Conservation (phyloP, 2,329 filamentous ascomycete genomes). For the Acrodontium crateriforme region DNA sequence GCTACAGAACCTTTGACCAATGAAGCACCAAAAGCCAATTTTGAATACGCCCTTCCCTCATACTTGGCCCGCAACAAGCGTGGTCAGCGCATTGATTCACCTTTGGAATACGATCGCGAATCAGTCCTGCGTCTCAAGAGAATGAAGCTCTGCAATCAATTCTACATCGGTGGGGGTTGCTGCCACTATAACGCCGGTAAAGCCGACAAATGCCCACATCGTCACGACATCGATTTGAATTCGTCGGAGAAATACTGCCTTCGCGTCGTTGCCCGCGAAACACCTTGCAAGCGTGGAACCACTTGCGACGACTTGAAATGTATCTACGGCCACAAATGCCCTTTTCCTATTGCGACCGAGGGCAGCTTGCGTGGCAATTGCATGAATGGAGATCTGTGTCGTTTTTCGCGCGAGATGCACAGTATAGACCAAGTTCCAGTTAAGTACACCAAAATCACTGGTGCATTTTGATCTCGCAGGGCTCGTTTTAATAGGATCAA, state of each 20-base stretch:
- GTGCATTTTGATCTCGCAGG: too few species aligned
- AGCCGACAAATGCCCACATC: constrained; percentile 40
- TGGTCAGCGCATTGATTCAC: constrained; percentile 45
- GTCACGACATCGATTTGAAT: constrained; percentile 40
- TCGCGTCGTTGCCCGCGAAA: constrained; percentile 47
- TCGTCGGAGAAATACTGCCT: constrained; percentile 40
- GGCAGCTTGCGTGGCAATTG: constrained; percentile 38
- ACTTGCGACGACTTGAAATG: constrained; percentile 45
- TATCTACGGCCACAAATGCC: constrained; percentile 51
- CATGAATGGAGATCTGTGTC: constrained; percentile 44
- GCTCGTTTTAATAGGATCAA: too few species aligned
- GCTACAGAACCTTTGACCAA: constrained; percentile 11
- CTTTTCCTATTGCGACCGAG: constrained; percentile 30
- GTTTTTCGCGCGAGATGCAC: constrained; percentile 44
- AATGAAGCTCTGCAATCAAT: constrained; percentile 49
- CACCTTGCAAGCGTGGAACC: constrained; percentile 44
- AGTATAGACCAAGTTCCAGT: constrained; percentile 44
- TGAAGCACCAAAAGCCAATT: too few species aligned
- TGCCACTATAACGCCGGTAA: constrained; percentile 38
- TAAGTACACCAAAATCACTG: constrained; percentile 29
- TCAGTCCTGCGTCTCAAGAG: constrained; percentile 47
- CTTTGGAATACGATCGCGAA: constrained; percentile 38
- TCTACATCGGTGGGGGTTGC: constrained; percentile 41
- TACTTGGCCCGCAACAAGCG: constrained; percentile 44
- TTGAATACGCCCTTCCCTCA: too few species aligned